A percentile compares a stretch with the other conserved stretches of the same genome.
phyloP scores from a whole-genome alignment of 441 rosid species.

The Capsella rubella region DNA sequence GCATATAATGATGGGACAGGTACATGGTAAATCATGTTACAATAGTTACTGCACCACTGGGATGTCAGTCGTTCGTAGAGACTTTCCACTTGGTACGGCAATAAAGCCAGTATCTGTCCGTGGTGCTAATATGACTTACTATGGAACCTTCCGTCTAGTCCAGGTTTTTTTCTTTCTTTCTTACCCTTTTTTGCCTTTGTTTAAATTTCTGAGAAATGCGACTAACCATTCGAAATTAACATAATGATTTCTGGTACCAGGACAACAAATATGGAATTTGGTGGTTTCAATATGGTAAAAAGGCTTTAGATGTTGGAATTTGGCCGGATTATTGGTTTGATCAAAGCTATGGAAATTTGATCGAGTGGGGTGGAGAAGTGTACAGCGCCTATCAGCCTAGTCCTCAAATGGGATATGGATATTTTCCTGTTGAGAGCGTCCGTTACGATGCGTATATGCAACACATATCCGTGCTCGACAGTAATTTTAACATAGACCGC shows the following conservation, averaged over 20 bases:
- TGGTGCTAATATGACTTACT: neutral
- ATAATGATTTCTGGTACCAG: neutral
- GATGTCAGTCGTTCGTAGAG: slow-evolving; percentile 1
- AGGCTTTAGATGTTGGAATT: neutral
- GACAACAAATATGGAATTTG: slow-evolving; percentile 16
- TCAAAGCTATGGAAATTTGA: neutral
- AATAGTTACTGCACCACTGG: slow-evolving; percentile 12
- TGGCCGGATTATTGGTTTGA: neutral
- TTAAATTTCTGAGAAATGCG: neutral
- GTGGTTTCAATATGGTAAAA: neutral
- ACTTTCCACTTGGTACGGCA: slow-evolving; percentile 26
- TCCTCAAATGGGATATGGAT: slow-evolving; percentile 20
- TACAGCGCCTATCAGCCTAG: neutral
- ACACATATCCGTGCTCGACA: slow-evolving; percentile 10
- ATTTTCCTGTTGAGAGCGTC: neutral
- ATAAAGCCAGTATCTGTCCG: neutral
- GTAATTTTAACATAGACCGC: neutral
- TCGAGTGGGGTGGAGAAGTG: slow-evolving; percentile 38
- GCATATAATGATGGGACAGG: neutral
- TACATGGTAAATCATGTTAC: slow-evolving; percentile 29
- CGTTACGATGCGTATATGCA: slow-evolving; percentile 4
- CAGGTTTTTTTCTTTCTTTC: slow-evolving; percentile 3
- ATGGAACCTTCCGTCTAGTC: slow-evolving; percentile 3
- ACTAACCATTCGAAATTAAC: neutral
- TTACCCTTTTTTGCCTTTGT: too few relatives aligned